Conservation (phyloP, 306 rosid genomes). For the Sindora glabra region DNA sequence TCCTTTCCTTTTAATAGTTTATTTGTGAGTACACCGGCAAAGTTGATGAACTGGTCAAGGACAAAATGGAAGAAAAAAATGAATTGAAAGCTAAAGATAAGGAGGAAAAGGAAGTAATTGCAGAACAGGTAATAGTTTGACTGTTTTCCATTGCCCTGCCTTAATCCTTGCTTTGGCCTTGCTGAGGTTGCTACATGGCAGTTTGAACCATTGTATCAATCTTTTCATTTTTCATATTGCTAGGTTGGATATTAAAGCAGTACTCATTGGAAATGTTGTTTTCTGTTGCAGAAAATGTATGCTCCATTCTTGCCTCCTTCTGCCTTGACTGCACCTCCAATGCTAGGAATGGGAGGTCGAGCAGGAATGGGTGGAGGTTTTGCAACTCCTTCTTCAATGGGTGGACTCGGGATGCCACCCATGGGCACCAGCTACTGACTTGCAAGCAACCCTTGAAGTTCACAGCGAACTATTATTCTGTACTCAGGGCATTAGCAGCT, state of each 20-base stretch:
- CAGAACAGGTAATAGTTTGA: constrained; percentile 72
- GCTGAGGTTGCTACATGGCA: too few species aligned
- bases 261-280: not conserved
- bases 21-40: constrained; percentile 95
- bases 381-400: constrained; percentile 76
- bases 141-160: not conserved
- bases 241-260: not conserved
- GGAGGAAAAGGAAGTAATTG: constrained; percentile 85
- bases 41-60: constrained; percentile 90
- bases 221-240: too few species aligned
- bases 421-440: constrained; percentile 85
- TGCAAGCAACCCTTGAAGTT: not conserved
- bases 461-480: too few species aligned
- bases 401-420: constrained; percentile 98
- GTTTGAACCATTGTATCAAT: too few species aligned
- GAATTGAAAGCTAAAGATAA: constrained; percentile 74
- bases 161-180: not conserved
- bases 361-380: constrained; percentile 70
- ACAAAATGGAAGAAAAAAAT: constrained; percentile 66
- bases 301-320: constrained; percentile 95
- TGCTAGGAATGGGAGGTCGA: constrained; percentile 82
- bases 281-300: constrained; percentile 87
- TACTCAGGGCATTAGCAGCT: constrained; percentile 23
- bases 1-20: constrained; percentile 43
- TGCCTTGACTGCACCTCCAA: constrained; percentile 96